phyloP scores from a whole-genome alignment of 192 early-diverging fungal genomes.

The Ambispora gerdemannii region DNA sequence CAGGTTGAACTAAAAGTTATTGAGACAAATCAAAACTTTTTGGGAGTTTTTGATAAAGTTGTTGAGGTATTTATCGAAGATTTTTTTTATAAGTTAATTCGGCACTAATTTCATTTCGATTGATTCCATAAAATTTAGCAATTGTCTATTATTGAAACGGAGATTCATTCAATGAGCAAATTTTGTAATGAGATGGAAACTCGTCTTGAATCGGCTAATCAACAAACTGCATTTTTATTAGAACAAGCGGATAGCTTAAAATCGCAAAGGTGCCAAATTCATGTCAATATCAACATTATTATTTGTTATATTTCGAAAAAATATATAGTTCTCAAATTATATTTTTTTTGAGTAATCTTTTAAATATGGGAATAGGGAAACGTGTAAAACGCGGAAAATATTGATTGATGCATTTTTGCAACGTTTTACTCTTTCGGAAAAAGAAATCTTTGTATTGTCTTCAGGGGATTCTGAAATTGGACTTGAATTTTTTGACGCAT shows the following conservation, averaged over 20 bases:
- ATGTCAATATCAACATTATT: neutral
- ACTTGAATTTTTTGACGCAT: slow-evolving; percentile 65
- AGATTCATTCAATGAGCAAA: slow-evolving; percentile 57
- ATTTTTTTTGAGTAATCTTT: neutral
- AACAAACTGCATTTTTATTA: slow-evolving; percentile 58
- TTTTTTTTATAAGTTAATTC: neutral
- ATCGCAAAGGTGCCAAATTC: slow-evolving; percentile 54
- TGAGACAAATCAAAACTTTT: slow-evolving; percentile 50
- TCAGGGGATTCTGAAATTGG: slow-evolving; percentile 50
- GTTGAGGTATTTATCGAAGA: slow-evolving; percentile 36
- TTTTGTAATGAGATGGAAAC: slow-evolving; percentile 60
- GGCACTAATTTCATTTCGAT: neutral
- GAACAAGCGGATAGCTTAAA: slow-evolving; percentile 64
- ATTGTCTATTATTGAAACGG: slow-evolving; percentile 56
- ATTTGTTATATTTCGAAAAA: neutral
- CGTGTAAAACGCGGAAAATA: slow-evolving; percentile 50
- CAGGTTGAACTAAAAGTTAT: slow-evolving; percentile 59
- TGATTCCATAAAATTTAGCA: slow-evolving; percentile 39
- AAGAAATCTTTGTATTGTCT: slow-evolving; percentile 59
- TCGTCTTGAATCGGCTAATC: slow-evolving; percentile 51
- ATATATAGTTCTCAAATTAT: neutral
- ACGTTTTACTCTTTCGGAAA: slow-evolving; percentile 68
- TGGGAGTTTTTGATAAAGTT: slow-evolving; percentile 56
- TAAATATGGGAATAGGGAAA: slow-evolving; percentile 37
- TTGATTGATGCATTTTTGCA: slow-evolving; percentile 66